Evolutionary conservation across 192 early-diverging fungal genomes (phyloP).

Genomic region (Geosiphon pyriformis): DNA sequence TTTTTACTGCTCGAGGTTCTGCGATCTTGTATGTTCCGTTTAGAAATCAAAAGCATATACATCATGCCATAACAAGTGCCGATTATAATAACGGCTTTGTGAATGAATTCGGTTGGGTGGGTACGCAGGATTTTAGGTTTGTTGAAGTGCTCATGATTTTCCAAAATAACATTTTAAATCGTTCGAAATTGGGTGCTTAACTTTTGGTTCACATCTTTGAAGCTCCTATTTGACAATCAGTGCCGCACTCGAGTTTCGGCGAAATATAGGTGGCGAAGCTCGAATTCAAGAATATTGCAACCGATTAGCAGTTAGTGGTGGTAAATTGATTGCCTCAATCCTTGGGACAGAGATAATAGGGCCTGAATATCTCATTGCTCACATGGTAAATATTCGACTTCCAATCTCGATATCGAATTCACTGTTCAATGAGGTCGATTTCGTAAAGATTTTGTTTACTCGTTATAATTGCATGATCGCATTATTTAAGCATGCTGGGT

Average conservation of each 20-base stretch:
- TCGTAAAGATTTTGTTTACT: conserved; percentile 35
- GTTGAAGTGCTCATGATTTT: background rate
- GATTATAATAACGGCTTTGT: conserved; percentile 39
- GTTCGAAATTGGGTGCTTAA: too few relatives aligned
- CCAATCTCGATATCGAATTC: conserved; percentile 33
- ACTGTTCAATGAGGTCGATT: conserved; percentile 16
- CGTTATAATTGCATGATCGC: conserved; percentile 36
- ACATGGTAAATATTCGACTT: conserved; percentile 57
- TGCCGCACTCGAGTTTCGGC: conserved; percentile 44
- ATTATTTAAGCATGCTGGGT: conserved; percentile 40
- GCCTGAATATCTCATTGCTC: conserved; percentile 39
- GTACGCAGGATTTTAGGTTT: conserved; percentile 39
- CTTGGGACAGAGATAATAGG: conserved; percentile 49
- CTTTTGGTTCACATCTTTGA: background rate
- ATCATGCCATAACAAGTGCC: conserved; percentile 39
- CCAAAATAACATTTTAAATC: too few relatives aligned
- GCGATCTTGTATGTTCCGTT: conserved; percentile 52
- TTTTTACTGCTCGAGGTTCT: conserved; percentile 48
- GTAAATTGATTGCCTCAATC: conserved; percentile 50
- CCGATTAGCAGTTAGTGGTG: conserved; percentile 50
- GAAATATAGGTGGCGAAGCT: conserved; percentile 54
- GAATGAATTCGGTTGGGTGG: conserved; percentile 43
- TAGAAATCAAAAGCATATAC: conserved; percentile 43
- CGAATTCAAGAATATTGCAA: conserved; percentile 51
- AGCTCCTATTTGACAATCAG: conserved; percentile 31